phyloP scores from a whole-genome alignment of 2,329 filamentous ascomycete species.

The Ophiostoma australiae region DNA sequence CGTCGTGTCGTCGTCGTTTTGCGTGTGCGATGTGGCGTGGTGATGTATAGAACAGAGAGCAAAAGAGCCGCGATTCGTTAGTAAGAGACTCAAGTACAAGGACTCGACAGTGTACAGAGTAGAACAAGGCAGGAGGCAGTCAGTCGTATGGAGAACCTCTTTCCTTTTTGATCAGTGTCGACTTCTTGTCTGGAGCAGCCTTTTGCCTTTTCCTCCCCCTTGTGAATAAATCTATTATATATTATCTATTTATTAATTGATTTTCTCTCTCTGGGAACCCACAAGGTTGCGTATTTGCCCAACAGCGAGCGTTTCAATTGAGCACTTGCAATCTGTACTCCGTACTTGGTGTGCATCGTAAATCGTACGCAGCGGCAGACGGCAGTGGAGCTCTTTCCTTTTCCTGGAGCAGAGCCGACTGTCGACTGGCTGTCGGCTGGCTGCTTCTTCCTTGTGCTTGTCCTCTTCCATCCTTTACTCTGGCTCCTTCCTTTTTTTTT shows the following conservation, averaged over 20 bases:
- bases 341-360: neutral
- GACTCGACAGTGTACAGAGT: neutral
- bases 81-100: neutral
- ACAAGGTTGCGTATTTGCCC: conserved; percentile 8
- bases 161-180: conserved; percentile 7
- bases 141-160: neutral
- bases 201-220: neutral
- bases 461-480: neutral
- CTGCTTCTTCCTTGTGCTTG: neutral
- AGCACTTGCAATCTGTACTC: conserved; percentile 9
- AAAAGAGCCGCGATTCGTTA: neutral
- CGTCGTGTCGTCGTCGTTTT: conserved; percentile 6
- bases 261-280: neutral
- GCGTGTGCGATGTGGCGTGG: neutral
- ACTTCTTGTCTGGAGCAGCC: neutral
- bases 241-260: neutral
- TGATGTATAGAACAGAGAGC: neutral
- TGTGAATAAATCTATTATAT: neutral
- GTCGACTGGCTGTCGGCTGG: neutral
- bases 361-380: neutral
- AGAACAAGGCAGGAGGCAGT: conserved; percentile 3
- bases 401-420: neutral
- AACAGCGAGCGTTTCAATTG: conserved; percentile 23
- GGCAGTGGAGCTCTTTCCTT: conserved; percentile 10
- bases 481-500: neutral